Evolutionary conservation across 495 filamentous ascomycete genomes (phyloP).

Genomic region (Penicillium atrosanguineum): DNA sequence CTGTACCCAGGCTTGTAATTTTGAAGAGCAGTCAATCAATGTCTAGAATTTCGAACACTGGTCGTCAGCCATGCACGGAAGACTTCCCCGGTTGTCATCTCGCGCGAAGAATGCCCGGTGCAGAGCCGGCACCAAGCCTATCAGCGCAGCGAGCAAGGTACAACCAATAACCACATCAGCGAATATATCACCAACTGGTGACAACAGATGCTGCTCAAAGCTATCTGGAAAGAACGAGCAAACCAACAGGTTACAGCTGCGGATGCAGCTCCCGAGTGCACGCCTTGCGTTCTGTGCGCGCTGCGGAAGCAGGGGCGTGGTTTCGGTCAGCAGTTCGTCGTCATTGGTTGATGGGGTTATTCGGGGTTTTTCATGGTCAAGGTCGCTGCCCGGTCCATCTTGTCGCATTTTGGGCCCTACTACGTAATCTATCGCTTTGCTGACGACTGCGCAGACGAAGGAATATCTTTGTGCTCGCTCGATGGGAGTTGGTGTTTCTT

Average conservation of each 20-base stretch:
- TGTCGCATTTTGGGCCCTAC: constrained; percentile 56
- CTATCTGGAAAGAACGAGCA: constrained; percentile 5
- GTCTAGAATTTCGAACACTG: no score
- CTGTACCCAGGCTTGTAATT: no score
- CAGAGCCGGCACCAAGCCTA: neutral
- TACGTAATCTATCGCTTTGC: constrained; percentile 61
- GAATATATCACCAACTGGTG: neutral
- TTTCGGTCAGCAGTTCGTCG: constrained; percentile 40
- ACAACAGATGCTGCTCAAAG: neutral
- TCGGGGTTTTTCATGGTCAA: neutral
- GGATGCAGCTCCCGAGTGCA: constrained; percentile 9
- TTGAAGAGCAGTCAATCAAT: neutral
- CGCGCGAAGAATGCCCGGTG: neutral
- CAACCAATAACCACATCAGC: neutral
- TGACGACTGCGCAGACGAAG: constrained; percentile 61
- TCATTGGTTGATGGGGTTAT: constrained; percentile 15
- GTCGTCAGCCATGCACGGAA: neutral
- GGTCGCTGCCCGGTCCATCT: constrained; percentile 21
- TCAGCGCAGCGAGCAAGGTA: neutral
- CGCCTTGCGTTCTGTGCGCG: neutral
- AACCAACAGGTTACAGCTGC: neutral
- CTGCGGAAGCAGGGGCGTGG: constrained; percentile 22
- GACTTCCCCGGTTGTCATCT: neutral
- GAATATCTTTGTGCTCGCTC: constrained; percentile 70
- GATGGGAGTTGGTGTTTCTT: constrained; percentile 46